A percentile compares a stretch with the other conserved stretches of the same genome.
These are phyloP conservation scores for Melocanna baccifera DNA, from an alignment of 176 grass and related monocot genomes.

Conservation along the genomic window DNA sequence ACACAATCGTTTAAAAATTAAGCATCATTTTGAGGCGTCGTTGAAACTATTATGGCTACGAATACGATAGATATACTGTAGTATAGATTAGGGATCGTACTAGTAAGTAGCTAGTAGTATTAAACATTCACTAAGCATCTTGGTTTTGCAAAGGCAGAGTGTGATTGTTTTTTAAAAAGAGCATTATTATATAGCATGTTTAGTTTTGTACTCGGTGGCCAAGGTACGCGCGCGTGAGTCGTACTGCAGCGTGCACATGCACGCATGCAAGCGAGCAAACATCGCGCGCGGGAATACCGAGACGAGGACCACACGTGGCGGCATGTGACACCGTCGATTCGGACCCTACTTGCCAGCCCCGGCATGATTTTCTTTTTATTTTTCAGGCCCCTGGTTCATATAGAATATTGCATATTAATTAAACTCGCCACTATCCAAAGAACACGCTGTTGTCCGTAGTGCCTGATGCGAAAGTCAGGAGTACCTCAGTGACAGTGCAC, in stretches of 20 bases:
- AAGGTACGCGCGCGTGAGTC: background rate
- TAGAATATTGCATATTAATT: background rate
- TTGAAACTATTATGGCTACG: background rate
- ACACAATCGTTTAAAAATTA: too few species aligned
- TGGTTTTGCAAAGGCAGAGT: background rate
- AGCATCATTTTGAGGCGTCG: too few species aligned
- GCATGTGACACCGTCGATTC: constrained; percentile 21
- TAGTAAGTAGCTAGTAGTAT: background rate
- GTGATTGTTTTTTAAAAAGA: background rate
- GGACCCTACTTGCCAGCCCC: constrained; percentile 1
- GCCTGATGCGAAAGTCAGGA: background rate
- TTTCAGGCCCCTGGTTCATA: background rate
- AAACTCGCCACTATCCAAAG: background rate
- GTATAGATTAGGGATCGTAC: too few species aligned
- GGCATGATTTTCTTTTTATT: background rate
- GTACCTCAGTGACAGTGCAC: background rate
- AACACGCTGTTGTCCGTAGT: background rate
- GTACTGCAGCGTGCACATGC: background rate
- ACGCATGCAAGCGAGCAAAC: background rate
- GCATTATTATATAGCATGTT: background rate
- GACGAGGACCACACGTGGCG: constrained; percentile 18
- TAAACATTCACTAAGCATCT: background rate
- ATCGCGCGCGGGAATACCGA: background rate
- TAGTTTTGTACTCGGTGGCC: background rate
- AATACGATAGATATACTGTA: background rate